phyloP scores from a whole-genome alignment of 2,329 filamentous ascomycete genomes.

The Epichloe bromicola region DNA sequence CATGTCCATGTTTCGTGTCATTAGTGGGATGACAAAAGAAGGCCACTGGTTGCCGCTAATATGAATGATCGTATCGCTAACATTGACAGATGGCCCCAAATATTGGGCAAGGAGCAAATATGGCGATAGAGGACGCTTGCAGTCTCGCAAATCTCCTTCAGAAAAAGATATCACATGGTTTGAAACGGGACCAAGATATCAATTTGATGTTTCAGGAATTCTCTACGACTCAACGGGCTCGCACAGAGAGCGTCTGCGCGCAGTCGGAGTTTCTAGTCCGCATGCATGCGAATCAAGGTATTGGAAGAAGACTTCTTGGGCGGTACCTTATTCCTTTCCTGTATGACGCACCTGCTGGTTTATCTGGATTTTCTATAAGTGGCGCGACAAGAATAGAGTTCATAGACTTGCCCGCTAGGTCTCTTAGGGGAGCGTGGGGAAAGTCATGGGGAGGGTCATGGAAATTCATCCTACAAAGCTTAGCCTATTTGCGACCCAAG shows the following conservation, averaged over 20 bases:
- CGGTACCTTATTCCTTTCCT: slow-evolving; percentile 7
- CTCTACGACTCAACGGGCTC: not conserved
- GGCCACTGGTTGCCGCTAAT: not conserved
- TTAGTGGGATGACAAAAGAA: not conserved
- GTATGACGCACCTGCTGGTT: slow-evolving; percentile 7
- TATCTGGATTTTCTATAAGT: slow-evolving; percentile 3
- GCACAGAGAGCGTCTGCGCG: slow-evolving; percentile 3
- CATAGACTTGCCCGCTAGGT: not conserved
- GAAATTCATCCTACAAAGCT: not conserved
- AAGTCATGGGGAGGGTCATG: too few relatives aligned
- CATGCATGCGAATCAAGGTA: slow-evolving; percentile 7
- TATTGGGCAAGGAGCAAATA: slow-evolving; percentile 11
- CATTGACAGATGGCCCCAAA: slow-evolving; percentile 8
- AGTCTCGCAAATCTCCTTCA: slow-evolving; percentile 7
- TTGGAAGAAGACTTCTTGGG: slow-evolving; percentile 3
- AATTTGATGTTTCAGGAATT: slow-evolving; percentile 1
- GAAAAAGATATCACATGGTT: not conserved
- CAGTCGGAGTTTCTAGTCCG: slow-evolving; percentile 9
- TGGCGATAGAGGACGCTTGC: slow-evolving; percentile 10
- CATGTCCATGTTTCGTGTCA: not conserved
- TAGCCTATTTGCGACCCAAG: not conserved
- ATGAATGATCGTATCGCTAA: not conserved
- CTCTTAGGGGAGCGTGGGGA: slow-evolving; percentile 1
- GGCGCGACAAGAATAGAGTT: not conserved
- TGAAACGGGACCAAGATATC: not conserved